Evolutionary conservation across 2,329 filamentous ascomycete genomes (phyloP).

Genomic region (Xylariaceae sp.): DNA sequence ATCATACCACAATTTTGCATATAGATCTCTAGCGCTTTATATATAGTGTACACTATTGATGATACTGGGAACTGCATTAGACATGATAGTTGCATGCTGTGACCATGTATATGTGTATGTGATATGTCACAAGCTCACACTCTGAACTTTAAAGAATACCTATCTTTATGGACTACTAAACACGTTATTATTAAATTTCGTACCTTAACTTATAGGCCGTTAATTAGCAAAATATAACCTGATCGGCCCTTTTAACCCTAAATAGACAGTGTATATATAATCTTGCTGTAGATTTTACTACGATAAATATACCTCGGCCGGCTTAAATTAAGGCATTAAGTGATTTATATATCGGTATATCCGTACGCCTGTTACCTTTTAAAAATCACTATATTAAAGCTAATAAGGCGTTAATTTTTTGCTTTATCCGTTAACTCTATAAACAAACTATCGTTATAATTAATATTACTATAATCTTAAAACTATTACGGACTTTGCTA

Average conservation of each 20-base stretch:
- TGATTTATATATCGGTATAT: background rate
- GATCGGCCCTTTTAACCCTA: too few species aligned
- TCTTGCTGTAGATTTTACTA: too few species aligned
- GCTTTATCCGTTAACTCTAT: background rate
- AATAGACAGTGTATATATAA: too few species aligned
- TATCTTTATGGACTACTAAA: too few species aligned
- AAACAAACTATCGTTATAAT: background rate
- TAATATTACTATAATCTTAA: background rate
- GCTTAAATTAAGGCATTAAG: background rate
- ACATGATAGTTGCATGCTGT: too few species aligned
- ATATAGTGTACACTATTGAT: slow-evolving; percentile 3
- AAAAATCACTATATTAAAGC: background rate
- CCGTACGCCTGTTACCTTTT: background rate
- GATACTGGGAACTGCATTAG: background rate
- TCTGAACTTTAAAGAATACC: too few species aligned
- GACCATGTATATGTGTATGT: background rate
- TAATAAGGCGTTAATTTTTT: background rate
- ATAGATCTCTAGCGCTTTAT: background rate
- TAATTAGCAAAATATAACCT: too few species aligned
- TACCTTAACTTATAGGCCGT: too few species aligned
- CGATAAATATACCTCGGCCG: too few species aligned
- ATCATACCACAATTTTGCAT: slow-evolving; percentile 5
- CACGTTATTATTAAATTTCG: too few species aligned
- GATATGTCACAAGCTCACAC: background rate
- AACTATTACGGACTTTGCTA: too few species aligned